These are phyloP conservation scores for Phytophthora pini DNA, from an alignment of 352 stramenopile genomes.

Conservation along the genomic window DNA sequence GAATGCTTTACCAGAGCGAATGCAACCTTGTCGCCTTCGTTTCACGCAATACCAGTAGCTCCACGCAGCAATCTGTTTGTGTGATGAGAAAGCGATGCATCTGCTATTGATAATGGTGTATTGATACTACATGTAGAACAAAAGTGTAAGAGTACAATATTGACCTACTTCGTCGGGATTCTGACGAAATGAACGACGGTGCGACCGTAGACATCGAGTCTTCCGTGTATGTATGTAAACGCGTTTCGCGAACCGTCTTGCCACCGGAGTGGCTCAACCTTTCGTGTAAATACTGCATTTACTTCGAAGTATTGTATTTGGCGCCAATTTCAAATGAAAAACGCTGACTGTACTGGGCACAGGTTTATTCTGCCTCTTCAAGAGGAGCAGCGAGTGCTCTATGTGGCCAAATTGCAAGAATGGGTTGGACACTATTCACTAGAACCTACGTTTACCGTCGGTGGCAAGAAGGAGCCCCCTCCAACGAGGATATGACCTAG, in stretches of 20 bases:
- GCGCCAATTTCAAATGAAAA: not conserved
- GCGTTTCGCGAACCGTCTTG: too few relatives aligned
- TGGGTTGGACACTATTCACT: conserved; percentile 49
- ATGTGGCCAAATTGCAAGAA: conserved; percentile 73
- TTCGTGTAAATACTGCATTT: conserved; percentile 43
- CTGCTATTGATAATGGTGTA: too few relatives aligned
- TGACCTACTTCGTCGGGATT: too few relatives aligned
- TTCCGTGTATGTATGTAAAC: conserved; percentile 20
- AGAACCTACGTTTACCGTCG: conserved; percentile 43
- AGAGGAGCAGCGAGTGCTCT: conserved; percentile 69
- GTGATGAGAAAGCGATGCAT: too few relatives aligned
- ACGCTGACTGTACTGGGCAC: conserved; percentile 2
- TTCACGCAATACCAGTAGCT: too few relatives aligned
- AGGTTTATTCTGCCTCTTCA: conserved; percentile 80
- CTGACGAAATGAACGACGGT: not conserved
- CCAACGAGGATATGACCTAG: conserved; percentile 48
- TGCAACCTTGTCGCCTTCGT: too few relatives aligned
- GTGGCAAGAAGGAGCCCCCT: conserved; percentile 30
- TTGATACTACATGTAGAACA: too few relatives aligned
- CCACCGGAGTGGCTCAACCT: too few relatives aligned
- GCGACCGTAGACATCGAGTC: conserved; percentile 74
- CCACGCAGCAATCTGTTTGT: too few relatives aligned
- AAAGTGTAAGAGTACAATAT: too few relatives aligned
- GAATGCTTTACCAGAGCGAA: too few relatives aligned
- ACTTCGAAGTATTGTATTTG: not conserved